Percentiles rank a stretch among this genome's conserved stretches.
These are phyloP conservation scores for Botrytis sinoallii DNA, from an alignment of 2,329 filamentous ascomycete species.

Conservation along the genomic window DNA sequence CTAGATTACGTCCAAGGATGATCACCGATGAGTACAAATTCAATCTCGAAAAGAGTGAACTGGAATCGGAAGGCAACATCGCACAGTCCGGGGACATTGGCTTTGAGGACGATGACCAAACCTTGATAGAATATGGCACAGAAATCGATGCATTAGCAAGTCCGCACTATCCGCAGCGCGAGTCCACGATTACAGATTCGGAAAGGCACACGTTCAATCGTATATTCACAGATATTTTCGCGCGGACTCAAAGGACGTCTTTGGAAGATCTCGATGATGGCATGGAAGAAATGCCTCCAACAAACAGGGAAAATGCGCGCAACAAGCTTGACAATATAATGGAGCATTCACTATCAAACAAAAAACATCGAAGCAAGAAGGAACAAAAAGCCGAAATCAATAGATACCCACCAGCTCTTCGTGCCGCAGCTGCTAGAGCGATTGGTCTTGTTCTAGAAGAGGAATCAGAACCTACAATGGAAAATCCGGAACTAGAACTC, in stretches of 20 bases:
- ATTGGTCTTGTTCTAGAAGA: conserved; percentile 28
- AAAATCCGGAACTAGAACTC: conserved; percentile 15
- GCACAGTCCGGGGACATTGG: conserved; percentile 5
- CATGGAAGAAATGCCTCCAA: not conserved
- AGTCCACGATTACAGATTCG: conserved; percentile 55
- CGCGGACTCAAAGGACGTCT: conserved; percentile 34
- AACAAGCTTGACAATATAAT: conserved; percentile 29
- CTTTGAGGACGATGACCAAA: conserved; percentile 23
- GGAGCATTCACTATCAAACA: conserved; percentile 17
- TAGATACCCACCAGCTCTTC: conserved; percentile 35
- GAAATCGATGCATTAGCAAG: conserved; percentile 28
- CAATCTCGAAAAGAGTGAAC: conserved; percentile 13
- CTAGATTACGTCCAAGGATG: not conserved
- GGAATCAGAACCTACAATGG: conserved; percentile 10
- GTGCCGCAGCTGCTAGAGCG: conserved; percentile 34
- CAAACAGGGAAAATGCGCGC: conserved; percentile 22
- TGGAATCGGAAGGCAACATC: conserved; percentile 9
- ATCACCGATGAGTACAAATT: not conserved
- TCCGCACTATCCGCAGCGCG: conserved; percentile 26
- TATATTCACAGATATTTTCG: conserved; percentile 58
- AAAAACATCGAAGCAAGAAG: conserved; percentile 15
- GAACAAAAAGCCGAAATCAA: conserved; percentile 28
- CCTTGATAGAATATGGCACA: conserved; percentile 20
- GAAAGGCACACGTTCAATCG: conserved; percentile 51
- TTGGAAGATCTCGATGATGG: not conserved